Evolutionary conservation across 441 rosid species (phyloP).

Genomic region (Erodium texanum): DNA sequence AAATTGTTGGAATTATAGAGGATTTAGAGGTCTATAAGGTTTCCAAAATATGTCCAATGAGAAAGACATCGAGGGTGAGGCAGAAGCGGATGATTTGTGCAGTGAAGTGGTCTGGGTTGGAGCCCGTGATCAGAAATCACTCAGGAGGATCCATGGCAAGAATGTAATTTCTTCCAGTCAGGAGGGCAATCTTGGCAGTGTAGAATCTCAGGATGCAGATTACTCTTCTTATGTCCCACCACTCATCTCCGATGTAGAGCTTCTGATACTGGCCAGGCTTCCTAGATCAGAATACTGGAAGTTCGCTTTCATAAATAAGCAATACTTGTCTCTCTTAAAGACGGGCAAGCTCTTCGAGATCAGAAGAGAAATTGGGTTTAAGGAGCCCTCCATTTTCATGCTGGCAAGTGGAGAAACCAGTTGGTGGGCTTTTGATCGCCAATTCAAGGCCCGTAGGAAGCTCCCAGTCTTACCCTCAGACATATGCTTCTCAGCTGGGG

Average conservation of each 20-base stretch:
- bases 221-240: constrained; percentile 30
- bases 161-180: constrained; percentile 15
- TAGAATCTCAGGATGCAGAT: constrained; percentile 92
- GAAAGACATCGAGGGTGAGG: too few relatives aligned
- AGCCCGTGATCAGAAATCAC: too few relatives aligned
- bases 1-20: too few relatives aligned
- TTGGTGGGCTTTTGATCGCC: constrained; percentile 66
- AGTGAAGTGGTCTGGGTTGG: too few relatives aligned
- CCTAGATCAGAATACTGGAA: constrained; percentile 73
- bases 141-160: too few relatives aligned
- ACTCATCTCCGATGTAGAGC: constrained; percentile 57
- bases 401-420: constrained; percentile 51
- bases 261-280: constrained; percentile 56
- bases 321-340: constrained; percentile 38
- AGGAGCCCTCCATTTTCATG: constrained; percentile 71
- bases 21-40: too few relatives aligned
- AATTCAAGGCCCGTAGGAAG: constrained; percentile 36
- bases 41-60: too few relatives aligned
- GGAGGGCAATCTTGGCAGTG: constrained; percentile 2
- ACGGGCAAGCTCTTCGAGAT: constrained; percentile 62
- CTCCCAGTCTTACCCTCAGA: constrained; percentile 70
- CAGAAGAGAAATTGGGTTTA: constrained; percentile 47
- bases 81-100: too few relatives aligned
- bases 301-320: constrained; percentile 42
- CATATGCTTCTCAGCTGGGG: constrained; percentile 46